These are phyloP conservation scores for Mycena metata DNA, from an alignment of 768 basidiomycete species.

Conservation along the genomic window DNA sequence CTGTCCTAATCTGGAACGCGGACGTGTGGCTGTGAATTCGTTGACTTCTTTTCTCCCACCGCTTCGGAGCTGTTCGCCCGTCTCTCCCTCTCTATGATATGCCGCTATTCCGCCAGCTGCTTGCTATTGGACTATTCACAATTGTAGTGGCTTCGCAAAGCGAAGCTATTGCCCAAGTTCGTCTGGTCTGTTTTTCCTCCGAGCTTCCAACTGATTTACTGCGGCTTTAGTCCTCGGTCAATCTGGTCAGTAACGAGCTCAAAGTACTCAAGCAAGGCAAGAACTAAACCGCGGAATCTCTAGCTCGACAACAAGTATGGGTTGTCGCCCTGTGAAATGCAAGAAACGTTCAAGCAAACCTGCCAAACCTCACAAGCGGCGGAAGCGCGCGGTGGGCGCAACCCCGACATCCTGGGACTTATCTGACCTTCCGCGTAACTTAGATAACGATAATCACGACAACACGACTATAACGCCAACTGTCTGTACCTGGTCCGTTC, in stretches of 20 bases:
- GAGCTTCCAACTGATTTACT: neutral
- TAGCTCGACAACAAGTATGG: slow-evolving; percentile 33
- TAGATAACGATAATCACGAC: slow-evolving; percentile 5
- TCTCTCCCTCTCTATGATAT: slow-evolving; percentile 31
- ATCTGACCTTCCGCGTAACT: slow-evolving; percentile 1
- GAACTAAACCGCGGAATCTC: neutral
- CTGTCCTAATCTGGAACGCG: no score
- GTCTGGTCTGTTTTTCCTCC: neutral
- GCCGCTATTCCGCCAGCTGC: slow-evolving; percentile 18
- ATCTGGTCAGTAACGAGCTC: neutral
- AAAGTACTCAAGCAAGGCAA: no score
- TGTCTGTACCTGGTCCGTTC: slow-evolving; percentile 29
- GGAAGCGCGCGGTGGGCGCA: slow-evolving; percentile 30
- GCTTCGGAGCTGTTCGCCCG: neutral
- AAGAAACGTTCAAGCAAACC: neutral
- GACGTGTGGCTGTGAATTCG: slow-evolving; percentile 4
- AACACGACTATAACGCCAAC: slow-evolving; percentile 13
- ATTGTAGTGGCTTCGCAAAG: slow-evolving; percentile 23
- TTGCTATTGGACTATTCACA: slow-evolving; percentile 24
- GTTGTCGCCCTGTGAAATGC: slow-evolving; percentile 31
- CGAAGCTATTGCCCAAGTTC: slow-evolving; percentile 10
- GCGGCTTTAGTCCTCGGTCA: slow-evolving; percentile 2
- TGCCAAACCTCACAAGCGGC: slow-evolving; percentile 19
- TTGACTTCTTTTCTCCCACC: neutral
- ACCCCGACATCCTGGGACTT: neutral